A percentile compares a stretch with the other conserved stretches of the same genome.
These are phyloP conservation scores for Skeletonema costatum DNA, from an alignment of 108 stramenopile genomes.

Conservation along the genomic window DNA sequence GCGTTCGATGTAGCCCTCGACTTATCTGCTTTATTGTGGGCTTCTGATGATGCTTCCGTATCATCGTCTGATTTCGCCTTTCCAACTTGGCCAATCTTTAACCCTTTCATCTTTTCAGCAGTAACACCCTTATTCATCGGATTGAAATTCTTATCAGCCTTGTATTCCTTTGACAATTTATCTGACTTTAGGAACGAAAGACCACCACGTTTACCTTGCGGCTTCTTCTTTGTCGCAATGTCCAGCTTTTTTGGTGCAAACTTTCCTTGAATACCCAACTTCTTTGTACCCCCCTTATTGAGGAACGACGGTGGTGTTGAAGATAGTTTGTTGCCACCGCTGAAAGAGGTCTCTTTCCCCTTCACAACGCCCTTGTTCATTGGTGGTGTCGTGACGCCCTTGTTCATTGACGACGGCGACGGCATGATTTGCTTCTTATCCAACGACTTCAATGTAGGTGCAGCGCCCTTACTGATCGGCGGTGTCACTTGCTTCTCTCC, in stretches of 20 bases:
- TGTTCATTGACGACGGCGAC: background rate
- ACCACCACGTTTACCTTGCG: background rate
- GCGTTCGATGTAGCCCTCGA: background rate
- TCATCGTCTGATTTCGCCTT: background rate
- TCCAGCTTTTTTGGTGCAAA: background rate
- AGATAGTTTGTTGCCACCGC: background rate
- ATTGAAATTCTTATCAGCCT: background rate
- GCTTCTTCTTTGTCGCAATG: background rate
- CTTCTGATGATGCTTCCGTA: background rate
- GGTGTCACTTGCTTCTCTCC: background rate
- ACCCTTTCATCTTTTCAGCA: background rate
- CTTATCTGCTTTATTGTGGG: background rate
- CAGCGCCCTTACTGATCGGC: background rate
- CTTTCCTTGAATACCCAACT: background rate
- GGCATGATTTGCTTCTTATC: background rate
- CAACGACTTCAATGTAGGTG: background rate
- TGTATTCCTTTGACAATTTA: background rate
- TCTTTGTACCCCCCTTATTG: background rate
- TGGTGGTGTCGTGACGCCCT: background rate
- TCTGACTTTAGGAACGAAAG: background rate
- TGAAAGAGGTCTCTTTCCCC: background rate
- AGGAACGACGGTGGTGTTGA: background rate
- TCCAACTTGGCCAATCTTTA: background rate
- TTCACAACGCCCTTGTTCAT: background rate
- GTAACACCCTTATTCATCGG: conserved; percentile 2